Conservation (phyloP, 768 basidiomycete genomes). For the Cyclocybe aegerita region DNA sequence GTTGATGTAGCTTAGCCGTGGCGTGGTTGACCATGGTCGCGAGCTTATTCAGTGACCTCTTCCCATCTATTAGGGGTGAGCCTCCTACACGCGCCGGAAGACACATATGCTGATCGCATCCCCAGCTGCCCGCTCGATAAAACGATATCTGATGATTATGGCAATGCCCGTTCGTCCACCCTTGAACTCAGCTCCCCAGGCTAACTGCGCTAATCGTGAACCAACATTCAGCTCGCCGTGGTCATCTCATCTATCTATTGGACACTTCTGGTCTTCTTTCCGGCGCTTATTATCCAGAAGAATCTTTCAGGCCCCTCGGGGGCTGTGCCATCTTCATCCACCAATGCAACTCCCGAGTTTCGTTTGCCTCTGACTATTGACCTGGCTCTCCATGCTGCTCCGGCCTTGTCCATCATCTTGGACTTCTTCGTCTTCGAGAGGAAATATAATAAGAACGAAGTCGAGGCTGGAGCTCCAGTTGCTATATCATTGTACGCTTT, state of each 20-base stretch:
- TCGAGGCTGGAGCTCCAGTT: slow-evolving; percentile 27
- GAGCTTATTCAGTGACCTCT: slow-evolving; percentile 30
- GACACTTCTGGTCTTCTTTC: slow-evolving; percentile 55
- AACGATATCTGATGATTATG: slow-evolving; percentile 59
- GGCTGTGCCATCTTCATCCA: slow-evolving; percentile 27
- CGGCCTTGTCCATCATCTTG: slow-evolving; percentile 52
- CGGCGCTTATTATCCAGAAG: slow-evolving; percentile 52
- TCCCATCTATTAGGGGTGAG: slow-evolving; percentile 28
- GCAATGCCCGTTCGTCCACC: slow-evolving; percentile 57
- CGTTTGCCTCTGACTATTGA: slow-evolving; percentile 56
- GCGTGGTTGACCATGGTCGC: slow-evolving; percentile 35
- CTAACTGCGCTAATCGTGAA: not conserved
- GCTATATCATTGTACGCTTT: slow-evolving; percentile 27
- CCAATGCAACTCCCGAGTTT: slow-evolving; percentile 23
- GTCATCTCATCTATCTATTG: slow-evolving; percentile 62
- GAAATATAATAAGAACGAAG: slow-evolving; percentile 42
- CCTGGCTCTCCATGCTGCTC: slow-evolving; percentile 64
- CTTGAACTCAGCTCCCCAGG: not conserved
- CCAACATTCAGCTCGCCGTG: slow-evolving; percentile 28
- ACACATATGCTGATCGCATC: not conserved
- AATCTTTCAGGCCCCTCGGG: slow-evolving; percentile 14
- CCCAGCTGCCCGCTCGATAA: slow-evolving; percentile 41
- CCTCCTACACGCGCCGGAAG: not conserved
- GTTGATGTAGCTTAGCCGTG: slow-evolving; percentile 30
- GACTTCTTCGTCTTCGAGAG: slow-evolving; percentile 72